Evolutionary conservation across 495 filamentous ascomycete genomes (phyloP).

Genomic region (Tuber umbilicatum): DNA sequence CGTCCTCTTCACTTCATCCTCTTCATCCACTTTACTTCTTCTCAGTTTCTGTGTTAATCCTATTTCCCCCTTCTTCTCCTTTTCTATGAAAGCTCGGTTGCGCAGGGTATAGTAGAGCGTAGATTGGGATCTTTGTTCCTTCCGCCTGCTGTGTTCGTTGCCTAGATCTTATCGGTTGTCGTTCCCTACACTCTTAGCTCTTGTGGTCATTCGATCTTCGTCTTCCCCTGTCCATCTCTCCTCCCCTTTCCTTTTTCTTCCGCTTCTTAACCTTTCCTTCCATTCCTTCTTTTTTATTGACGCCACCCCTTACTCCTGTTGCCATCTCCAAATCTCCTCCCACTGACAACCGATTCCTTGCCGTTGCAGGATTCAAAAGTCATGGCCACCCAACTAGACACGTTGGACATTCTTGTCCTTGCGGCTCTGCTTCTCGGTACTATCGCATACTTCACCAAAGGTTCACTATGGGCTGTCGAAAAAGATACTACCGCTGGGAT

Average conservation of each 20-base stretch:
- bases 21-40: background rate
- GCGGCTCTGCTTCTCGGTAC: constrained; percentile 75
- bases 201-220: constrained; percentile 26
- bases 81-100: background rate
- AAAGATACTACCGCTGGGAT: constrained; percentile 82
- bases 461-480: constrained; percentile 76
- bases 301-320: constrained; percentile 13
- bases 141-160: background rate
- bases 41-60: background rate
- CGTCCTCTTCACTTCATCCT: background rate
- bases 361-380: constrained; percentile 31
- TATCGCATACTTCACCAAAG: constrained; percentile 94
- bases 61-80: background rate
- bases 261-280: constrained; percentile 26
- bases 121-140: background rate
- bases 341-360: constrained; percentile 25
- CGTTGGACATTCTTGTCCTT: constrained; percentile 87
- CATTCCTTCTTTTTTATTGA: constrained; percentile 19
- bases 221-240: constrained; percentile 15
- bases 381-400: constrained; percentile 90
- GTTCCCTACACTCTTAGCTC: background rate
- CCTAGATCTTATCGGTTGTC: background rate
- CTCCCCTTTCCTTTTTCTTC: constrained; percentile 15
- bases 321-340: background rate
- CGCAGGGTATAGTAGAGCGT: background rate